Base-by-base conservation (phyloP, 2,329 filamentous ascomycete species). In the Pleochaeta shiraiana region DNA sequence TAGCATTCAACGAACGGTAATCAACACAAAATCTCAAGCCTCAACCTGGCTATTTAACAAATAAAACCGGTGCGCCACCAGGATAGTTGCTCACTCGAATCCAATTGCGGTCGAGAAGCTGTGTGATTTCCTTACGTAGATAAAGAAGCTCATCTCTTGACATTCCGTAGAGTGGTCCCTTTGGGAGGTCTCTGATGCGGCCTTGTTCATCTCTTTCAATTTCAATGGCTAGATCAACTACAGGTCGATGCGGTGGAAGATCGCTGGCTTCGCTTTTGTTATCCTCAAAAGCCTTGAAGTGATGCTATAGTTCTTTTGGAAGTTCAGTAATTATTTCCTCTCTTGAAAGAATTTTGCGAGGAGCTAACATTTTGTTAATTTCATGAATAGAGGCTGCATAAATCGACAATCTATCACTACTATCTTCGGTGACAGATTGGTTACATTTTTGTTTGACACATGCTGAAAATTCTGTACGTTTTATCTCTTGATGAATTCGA, bases 311-410 rank as follows among this genome's bases (percentile, higher is more conserved):
- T 45, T 62, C 9, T 28, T 3, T 30, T 14, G 37, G 59, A 43
- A 62, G 59, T 21, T 28, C 16, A 28, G 33, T n/a, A 43, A 26
- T 62, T 45, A 63, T 63, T 43, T 45, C 14, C 28, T 47, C 14
- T n/a, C 34, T 12, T 12, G 12, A 28, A 30, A 31, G 30, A 45
- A 12, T 6, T 45, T 26, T 45, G 30, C 28, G 5, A 21, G 59
- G 59, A 12, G 31, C 31, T 28, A 43, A 26, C 31, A 62, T 62
- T 62, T 62, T 62, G 24, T 62, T 62, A 62, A 43, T 62, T 39
- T 62, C 19, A 31, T 62, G 19, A 26, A 62, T 43, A n/a, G 31
- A 62, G 9, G 30, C 57, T 61, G 57, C 33, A 39, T 28, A 61
- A 37, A 39, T 31, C 19, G n/a, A 61, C 7, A 61, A 7, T 37